Conservation (phyloP, 306 rosid genomes). For the Vicia sativa region DNA sequence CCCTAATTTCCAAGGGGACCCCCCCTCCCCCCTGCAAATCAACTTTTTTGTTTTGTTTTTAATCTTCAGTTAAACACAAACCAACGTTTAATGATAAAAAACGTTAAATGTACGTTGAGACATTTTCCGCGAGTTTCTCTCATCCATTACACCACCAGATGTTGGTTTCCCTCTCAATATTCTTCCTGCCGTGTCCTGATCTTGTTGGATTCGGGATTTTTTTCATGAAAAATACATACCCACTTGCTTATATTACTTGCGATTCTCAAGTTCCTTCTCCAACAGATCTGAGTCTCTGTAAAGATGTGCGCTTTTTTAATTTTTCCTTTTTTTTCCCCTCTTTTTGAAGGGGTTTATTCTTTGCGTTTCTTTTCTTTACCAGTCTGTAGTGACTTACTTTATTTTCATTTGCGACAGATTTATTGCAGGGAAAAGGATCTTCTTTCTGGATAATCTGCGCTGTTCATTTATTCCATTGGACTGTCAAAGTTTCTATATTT, state of each 20-base stretch:
- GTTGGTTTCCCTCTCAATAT: conserved; percentile 47
- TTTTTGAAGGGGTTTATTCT: conserved; percentile 50
- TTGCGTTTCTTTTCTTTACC: conserved; percentile 53
- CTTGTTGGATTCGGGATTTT: conserved; percentile 57
- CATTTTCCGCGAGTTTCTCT: conserved; percentile 62
- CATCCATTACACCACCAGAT: conserved; percentile 52
- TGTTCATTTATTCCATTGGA: conserved; percentile 50
- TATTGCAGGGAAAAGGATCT: conserved; percentile 74
- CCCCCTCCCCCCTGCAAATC: conserved; percentile 44
- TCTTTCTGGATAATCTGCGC: conserved; percentile 51
- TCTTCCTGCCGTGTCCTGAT: conserved; percentile 55
- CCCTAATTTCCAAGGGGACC: conserved; percentile 62
- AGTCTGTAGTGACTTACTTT: conserved; percentile 58
- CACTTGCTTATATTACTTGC: conserved; percentile 46
- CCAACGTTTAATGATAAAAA: conserved; percentile 47
- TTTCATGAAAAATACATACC: conserved; percentile 47
- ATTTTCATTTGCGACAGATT: conserved; percentile 66
- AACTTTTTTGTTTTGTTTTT: conserved; percentile 16
- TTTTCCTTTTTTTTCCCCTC: conserved; percentile 39
- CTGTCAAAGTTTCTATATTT: conserved; percentile 48
- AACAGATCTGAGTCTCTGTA: conserved; percentile 72
- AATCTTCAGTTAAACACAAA: conserved; percentile 42
- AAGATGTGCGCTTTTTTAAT: conserved; percentile 62
- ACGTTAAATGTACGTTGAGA: conserved; percentile 53
- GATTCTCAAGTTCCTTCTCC: conserved; percentile 45